These are phyloP conservation scores for Letharia columbiana DNA, from an alignment of 495 filamentous ascomycete genomes.

Conservation along the genomic window DNA sequence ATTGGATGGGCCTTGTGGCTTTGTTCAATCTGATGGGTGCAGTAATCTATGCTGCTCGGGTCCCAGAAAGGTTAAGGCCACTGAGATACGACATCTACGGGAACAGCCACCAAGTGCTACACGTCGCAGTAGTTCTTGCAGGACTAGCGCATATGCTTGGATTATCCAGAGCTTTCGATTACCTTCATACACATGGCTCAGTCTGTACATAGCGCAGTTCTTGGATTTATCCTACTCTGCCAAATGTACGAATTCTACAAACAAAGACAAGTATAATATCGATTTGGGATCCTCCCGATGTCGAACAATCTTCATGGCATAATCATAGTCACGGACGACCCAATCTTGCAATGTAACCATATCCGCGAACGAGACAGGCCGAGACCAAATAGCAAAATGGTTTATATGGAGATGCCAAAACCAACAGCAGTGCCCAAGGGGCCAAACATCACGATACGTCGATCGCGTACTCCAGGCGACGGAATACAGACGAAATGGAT, in stretches of 20 bases:
- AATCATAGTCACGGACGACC: too few species aligned
- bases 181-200: conserved; percentile 29
- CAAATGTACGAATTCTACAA: neutral
- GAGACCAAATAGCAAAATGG: too few species aligned
- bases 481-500: too few species aligned
- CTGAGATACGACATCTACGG: conserved; percentile 41
- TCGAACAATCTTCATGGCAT: too few species aligned
- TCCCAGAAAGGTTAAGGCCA: conserved; percentile 41
- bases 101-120: conserved; percentile 46
- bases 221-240: neutral
- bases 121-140: conserved; percentile 41
- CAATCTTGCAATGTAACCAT: too few species aligned
- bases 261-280: neutral
- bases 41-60: conserved; percentile 37
- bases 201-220: conserved; percentile 3
- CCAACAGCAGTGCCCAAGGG: too few species aligned
- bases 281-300: too few species aligned
- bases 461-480: too few species aligned
- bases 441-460: too few species aligned
- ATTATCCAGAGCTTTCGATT: conserved; percentile 41
- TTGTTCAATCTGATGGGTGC: conserved; percentile 37
- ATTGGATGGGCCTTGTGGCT: conserved; percentile 35
- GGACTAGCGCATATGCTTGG: conserved; percentile 38
- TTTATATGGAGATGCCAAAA: too few species aligned
- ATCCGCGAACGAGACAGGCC: too few species aligned